A percentile compares a stretch with the other conserved stretches of the same genome.
These are phyloP conservation scores for Brachypodium distachyon DNA, from an alignment of 202 grass and related monocot species.

Conservation along the genomic window DNA sequence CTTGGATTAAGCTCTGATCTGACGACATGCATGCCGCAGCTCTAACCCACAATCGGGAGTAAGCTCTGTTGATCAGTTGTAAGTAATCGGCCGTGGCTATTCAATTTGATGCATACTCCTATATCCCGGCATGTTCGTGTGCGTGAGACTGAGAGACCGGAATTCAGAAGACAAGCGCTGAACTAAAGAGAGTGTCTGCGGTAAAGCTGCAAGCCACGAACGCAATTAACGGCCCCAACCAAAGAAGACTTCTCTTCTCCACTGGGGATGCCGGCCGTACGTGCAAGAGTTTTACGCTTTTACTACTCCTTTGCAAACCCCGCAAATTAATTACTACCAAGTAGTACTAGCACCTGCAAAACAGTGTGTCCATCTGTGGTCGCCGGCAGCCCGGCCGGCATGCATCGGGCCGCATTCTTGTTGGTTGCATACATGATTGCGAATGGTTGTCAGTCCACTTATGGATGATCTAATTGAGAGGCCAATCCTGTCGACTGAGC, in stretches of 20 bases:
- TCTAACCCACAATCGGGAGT: too few relatives aligned
- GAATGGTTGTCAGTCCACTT: neutral
- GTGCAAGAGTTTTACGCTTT: neutral
- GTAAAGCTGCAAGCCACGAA: conserved; percentile 19
- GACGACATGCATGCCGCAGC: neutral
- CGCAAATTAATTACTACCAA: too few relatives aligned
- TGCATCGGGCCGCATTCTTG: neutral
- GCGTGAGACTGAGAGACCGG: neutral
- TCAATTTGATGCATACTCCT: neutral
- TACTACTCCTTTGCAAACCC: neutral
- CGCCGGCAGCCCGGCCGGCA: conserved; percentile 2
- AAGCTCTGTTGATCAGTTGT: too few relatives aligned
- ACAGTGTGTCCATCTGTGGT: neutral
- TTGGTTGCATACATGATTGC: neutral
- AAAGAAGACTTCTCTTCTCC: neutral
- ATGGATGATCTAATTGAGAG: neutral
- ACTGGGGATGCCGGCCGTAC: neutral
- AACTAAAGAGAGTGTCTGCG: neutral
- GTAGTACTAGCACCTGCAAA: too few relatives aligned
- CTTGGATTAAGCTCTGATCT: too few relatives aligned
- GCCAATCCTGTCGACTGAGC: neutral
- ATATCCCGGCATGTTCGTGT: neutral
- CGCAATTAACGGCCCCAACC: neutral
- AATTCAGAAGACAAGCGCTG: neutral
- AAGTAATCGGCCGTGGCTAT: too few relatives aligned